These are phyloP conservation scores for Xylaria intraflava DNA, from an alignment of 495 filamentous ascomycete species.

Conservation along the genomic window DNA sequence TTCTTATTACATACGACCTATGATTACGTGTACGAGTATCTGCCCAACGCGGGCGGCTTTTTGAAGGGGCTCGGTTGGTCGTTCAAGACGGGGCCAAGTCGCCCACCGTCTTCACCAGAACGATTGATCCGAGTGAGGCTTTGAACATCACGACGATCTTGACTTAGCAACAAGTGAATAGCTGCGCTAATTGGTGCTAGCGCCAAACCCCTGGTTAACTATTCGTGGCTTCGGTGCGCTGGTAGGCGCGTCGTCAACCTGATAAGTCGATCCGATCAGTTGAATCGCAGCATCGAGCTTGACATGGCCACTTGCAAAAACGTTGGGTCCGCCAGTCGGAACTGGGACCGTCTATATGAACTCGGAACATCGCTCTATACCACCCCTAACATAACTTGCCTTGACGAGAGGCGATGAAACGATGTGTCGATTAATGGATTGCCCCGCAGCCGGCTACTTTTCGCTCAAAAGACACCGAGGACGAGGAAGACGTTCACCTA, in stretches of 20 bases:
- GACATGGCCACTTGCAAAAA: background rate
- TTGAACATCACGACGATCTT: background rate
- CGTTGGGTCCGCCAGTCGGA: background rate
- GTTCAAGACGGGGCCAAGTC: background rate
- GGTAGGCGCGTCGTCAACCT: background rate
- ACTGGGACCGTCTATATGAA: background rate
- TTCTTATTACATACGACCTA: background rate
- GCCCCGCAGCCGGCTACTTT: background rate
- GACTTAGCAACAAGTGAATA: background rate
- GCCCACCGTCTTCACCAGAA: background rate
- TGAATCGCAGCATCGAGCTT: background rate
- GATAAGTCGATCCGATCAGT: background rate
- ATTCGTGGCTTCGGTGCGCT: background rate
- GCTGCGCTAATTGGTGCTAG: background rate
- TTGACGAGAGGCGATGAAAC: slow-evolving; percentile 10
- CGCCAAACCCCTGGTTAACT: background rate
- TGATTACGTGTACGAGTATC: background rate
- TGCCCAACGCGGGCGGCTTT: background rate
- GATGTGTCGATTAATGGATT: background rate
- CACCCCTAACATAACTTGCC: background rate
- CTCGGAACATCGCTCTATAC: background rate
- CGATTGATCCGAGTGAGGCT: background rate
- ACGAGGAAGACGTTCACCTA: background rate
- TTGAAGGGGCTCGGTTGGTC: background rate
- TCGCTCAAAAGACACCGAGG: background rate